phyloP scores from a whole-genome alignment of 2,329 filamentous ascomycete species.

The Beauveria brongniartii region DNA sequence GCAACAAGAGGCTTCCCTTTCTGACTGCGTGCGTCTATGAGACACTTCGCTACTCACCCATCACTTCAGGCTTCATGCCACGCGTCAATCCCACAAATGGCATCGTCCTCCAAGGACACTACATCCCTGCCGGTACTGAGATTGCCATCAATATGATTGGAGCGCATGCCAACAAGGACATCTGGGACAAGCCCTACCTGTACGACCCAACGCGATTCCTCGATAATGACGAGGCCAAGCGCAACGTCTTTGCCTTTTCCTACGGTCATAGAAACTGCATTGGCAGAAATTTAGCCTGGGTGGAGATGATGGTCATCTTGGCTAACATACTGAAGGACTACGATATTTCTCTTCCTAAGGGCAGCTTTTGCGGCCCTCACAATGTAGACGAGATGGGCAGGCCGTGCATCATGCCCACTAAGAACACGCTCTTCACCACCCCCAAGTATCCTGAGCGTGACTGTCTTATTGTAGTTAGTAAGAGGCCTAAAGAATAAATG shows the following conservation, averaged over 20 bases:
- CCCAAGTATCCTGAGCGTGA: background rate
- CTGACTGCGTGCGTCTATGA: slow-evolving; percentile 6
- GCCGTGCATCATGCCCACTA: background rate
- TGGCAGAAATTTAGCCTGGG: slow-evolving; percentile 5
- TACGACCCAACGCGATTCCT: slow-evolving; percentile 7
- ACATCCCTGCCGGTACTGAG: slow-evolving; percentile 7
- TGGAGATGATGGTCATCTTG: slow-evolving; percentile 4
- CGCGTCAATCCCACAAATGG: background rate
- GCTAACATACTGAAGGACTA: slow-evolving; percentile 1
- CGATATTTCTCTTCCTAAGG: background rate
- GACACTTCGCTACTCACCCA: slow-evolving; percentile 8
- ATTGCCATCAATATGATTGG: slow-evolving; percentile 5
- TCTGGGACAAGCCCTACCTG: slow-evolving; percentile 3
- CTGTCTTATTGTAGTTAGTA: background rate
- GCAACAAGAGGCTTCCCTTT: background rate
- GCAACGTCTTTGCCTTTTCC: slow-evolving; percentile 7
- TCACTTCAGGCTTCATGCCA: slow-evolving; percentile 3
- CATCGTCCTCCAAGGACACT: slow-evolving; percentile 6
- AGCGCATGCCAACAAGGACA: background rate
- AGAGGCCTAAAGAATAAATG: too few species aligned
- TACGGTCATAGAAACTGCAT: slow-evolving; percentile 10
- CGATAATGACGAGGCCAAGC: background rate
- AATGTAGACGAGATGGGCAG: background rate
- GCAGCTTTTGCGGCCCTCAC: background rate
- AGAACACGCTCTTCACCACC: background rate